These are phyloP conservation scores for Ogataea degrootiae DNA, from an alignment of 805 yeast genomes.

Conservation along the genomic window DNA sequence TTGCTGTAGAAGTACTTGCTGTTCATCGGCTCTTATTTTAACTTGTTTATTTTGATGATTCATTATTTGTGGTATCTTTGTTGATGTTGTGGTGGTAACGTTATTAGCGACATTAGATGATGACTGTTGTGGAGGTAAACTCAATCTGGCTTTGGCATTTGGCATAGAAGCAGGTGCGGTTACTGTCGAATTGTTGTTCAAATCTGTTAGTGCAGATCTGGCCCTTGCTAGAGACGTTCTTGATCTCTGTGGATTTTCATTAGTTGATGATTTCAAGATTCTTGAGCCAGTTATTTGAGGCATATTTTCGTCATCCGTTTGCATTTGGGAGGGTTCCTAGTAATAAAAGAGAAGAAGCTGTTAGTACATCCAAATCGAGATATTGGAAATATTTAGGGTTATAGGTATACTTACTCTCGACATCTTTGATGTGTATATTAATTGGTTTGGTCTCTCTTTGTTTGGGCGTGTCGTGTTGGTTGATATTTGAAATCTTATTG, in stretches of 20 bases:
- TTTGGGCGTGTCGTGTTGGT: too few species aligned
- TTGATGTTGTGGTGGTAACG: slow-evolving; percentile 1
- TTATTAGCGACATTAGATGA: slow-evolving; percentile 2
- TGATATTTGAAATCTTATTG: too few species aligned
- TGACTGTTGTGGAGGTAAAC: slow-evolving; percentile 10
- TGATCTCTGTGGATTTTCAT: slow-evolving; percentile 8
- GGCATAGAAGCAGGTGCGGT: slow-evolving; percentile 1
- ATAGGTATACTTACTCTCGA: too few species aligned
- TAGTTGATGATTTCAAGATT: slow-evolving; percentile 3
- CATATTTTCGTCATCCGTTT: slow-evolving; percentile 28
- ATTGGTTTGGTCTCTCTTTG: too few species aligned
- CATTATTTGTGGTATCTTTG: slow-evolving; percentile 5
- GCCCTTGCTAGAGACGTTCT: slow-evolving; percentile 19
- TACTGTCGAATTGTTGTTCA: slow-evolving; percentile 18
- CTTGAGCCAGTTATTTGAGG: slow-evolving; percentile 16
- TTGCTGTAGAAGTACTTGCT: not conserved
- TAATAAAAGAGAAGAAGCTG: not conserved
- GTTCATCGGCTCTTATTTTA: slow-evolving; percentile 10
- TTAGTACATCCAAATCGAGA: not conserved
- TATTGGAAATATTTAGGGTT: too few species aligned
- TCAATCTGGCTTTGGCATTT: slow-evolving; percentile 12
- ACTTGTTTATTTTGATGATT: slow-evolving; percentile 8
- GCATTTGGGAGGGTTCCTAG: slow-evolving; percentile 25
- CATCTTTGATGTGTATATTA: too few species aligned
- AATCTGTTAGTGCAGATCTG: slow-evolving; percentile 26